Evolutionary conservation across 768 basidiomycete species (phyloP).

Genomic region (Cyathus striatus): DNA sequence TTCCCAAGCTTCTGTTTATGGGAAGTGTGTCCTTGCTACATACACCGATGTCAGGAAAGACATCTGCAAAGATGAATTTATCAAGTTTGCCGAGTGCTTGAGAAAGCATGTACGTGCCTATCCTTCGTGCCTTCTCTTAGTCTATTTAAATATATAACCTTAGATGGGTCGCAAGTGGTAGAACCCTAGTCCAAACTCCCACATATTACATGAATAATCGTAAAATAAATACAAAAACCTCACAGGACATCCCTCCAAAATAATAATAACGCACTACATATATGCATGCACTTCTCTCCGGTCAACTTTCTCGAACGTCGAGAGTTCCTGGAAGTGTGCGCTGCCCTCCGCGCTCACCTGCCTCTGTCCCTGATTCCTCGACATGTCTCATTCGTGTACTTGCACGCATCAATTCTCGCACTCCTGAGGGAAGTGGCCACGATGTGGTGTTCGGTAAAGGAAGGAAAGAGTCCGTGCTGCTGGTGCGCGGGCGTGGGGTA

Average conservation of each 20-base stretch:
- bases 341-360: slow-evolving; percentile 1
- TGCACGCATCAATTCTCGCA: slow-evolving; percentile 49
- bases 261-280: background rate
- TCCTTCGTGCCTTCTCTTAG: background rate
- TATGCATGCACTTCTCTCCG: slow-evolving; percentile 4
- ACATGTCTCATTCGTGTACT: slow-evolving; percentile 34
- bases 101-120: slow-evolving; percentile 60
- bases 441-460: slow-evolving; percentile 61
- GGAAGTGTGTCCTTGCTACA: slow-evolving; percentile 78
- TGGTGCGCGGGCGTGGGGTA: slow-evolving; percentile 27
- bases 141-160: no score
- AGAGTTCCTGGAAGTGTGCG: slow-evolving; percentile 31
- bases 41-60: slow-evolving; percentile 85
- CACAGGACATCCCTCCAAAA: background rate
- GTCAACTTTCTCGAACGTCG: slow-evolving; percentile 18
- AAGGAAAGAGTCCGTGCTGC: slow-evolving; percentile 28
- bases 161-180: background rate
- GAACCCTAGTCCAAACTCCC: no score
- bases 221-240: no score
- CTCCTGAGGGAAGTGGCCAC: slow-evolving; percentile 41
- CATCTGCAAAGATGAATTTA: slow-evolving; percentile 81
- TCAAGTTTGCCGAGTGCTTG: slow-evolving; percentile 78
- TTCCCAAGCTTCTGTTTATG: slow-evolving; percentile 72
- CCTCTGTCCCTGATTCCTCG: slow-evolving; percentile 13
- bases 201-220: background rate